Base-by-base conservation (phyloP, 106 monocot species). In the Dendrobium chrysotoxum region DNA sequence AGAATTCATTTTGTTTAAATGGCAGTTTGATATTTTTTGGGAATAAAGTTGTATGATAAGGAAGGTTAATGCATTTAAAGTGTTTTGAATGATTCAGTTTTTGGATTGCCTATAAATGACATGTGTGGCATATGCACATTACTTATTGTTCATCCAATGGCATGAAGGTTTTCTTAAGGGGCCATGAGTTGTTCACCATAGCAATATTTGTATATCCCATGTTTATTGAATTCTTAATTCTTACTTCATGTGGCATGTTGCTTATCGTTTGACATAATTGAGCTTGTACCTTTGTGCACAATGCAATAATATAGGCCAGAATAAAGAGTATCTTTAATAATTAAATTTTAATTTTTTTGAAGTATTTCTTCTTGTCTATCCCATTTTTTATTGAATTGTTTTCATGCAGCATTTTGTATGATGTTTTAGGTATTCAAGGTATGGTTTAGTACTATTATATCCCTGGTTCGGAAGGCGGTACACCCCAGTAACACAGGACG, bases 51-150 rank as follows among this genome's bases (percentile, higher is more conserved):
- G 35, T 12, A 16, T 31, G 28, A 28, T 71, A 10, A 71, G 5
- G 28, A 71, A 31, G 71, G 71, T 71, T 71, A 64, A 64, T 64
- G 64, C 71, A 31, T 71, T 71, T 16, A 71, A 35, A 71, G 31
- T 71, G 8, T 71, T 28, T 71, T 15, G n/a, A 64, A 64, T 64
- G 64, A 64, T n/a, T 35, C 31, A 31, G 4, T 38, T 38, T 71
- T 71, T 71, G 25, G 71, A 38, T 50, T 50, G 10, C 11, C 50
- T 50, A 50, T 50, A 50, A 50, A 50, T 50, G 50, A 50, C 13
- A 50, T 50, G 50, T 15, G 50, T 11, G 12, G 9, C 9, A 42
- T 42, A 9, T 9, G 9, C 9, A 42, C 5, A 4, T 4, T 0
- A 42, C 42, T 42, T 42, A 42, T 42, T 4, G 9, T 42, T 42